These are phyloP conservation scores for Bruguiera gymnorhiza DNA, from an alignment of 345 rosid genomes.

Conservation along the genomic window DNA sequence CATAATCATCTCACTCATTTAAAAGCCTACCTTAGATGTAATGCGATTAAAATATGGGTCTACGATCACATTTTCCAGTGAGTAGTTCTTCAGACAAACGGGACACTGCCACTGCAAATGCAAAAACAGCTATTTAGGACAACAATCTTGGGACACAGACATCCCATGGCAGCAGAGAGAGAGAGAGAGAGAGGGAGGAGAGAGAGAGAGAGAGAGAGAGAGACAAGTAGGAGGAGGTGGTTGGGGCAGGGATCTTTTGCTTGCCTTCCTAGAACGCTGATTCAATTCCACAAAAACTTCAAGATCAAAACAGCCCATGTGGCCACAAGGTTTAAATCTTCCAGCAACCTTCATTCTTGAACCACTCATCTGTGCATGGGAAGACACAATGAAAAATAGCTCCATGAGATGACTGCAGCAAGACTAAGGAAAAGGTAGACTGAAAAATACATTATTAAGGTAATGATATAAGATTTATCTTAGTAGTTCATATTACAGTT, in stretches of 20 bases:
- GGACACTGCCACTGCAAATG: slow-evolving; percentile 97
- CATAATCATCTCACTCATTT: no score
- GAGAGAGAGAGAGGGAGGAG: no score
- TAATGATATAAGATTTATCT: no score
- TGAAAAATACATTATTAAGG: no score
- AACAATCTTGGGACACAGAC: not conserved
- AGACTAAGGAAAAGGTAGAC: not conserved
- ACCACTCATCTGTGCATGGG: slow-evolving; percentile 72
- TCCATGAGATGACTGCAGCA: slow-evolving; percentile 1
- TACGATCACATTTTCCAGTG: slow-evolving; percentile 72
- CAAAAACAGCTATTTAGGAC: not conserved
- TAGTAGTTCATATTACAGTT: no score
- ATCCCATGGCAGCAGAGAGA: no score
- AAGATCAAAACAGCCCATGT: slow-evolving; percentile 98
- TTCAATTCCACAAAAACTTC: slow-evolving; percentile 93
- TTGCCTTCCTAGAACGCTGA: slow-evolving; percentile 96
- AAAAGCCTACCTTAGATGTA: slow-evolving; percentile 57
- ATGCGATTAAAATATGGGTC: slow-evolving; percentile 93
- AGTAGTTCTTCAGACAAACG: slow-evolving; percentile 82
- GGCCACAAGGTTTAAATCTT: slow-evolving; percentile 87
- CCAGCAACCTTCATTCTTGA: slow-evolving; percentile 98
- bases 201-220: not conserved
- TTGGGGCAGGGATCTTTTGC: slow-evolving; percentile 17
- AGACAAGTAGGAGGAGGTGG: not conserved
- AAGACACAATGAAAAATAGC: slow-evolving; percentile 10